Evolutionary conservation across 768 basidiomycete genomes (phyloP), one percentile per base, ranked within the genome.

Genomic region (Termitomyces sp.): DNA sequence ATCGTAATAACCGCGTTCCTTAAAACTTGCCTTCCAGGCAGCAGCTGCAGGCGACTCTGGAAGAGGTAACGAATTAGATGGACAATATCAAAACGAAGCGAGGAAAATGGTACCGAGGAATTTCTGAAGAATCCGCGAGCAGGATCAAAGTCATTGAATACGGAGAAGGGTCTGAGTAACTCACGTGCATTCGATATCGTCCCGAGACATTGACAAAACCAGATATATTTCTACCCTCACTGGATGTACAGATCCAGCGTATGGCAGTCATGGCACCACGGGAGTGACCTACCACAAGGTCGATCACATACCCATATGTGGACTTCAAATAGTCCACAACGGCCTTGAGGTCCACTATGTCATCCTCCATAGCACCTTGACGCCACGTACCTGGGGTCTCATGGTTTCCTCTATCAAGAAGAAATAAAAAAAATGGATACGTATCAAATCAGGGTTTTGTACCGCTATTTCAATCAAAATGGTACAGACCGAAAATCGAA

Each of bases 401-500:
- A 67, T 89, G 84, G 69, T 84, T 87, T 19, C 89, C 90, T 49
- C 90, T 91, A 59, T 42, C 52, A 11, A 56, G n/a, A 28, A 54
- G 23, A 30, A 30, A 43, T 25, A 39, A 48, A 23, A 42, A 35
- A n/a, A 32, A 30, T 5, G 8, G 28, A 25, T 10, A 37, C 37
- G n/a, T n/a, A 30, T 10, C 35, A 5, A 5, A 16, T 52, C 56
- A 56, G 58, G 47, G 56, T 44, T 41, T 49, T 55, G 35, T 30
- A 51, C 50, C 7, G 25, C 34, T 17, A 42, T 30, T 39, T 46
- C 46, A 51, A 10, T 23, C 30, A 40, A 51, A 54, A 12, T 52
- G 41, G n/a, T 43, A 65, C 81, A 55, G 64, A 91, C 89, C 89
- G 82, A 71, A 94, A 94, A 68, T 94, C 91, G 64, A 94, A 91